Base-by-base conservation (phyloP, 2,329 filamentous ascomycete genomes). In the Bipolaris sorokiniana region DNA sequence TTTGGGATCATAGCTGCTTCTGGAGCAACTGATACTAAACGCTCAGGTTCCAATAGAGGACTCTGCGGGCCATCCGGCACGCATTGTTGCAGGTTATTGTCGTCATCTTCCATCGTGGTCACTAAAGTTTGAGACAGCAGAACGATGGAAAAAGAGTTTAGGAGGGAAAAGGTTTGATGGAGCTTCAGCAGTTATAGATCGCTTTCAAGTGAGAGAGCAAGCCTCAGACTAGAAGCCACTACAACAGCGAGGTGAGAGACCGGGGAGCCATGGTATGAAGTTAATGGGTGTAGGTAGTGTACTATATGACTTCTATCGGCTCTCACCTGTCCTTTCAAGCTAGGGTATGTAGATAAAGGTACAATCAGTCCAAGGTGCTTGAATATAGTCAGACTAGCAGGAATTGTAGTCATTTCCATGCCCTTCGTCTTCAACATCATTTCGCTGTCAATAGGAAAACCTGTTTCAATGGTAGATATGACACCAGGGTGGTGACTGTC, bases 401-500 rank as follows among this genome's bases (percentile, higher is more conserved):
- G n/a, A 7, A 44, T 78, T 51, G 78, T 80, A 9, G 79, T 79
- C 0, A 76, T 76, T 1, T 71, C 80, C 3, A 81, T 82, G 78
- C 69, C 80, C 1, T 80, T 80, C 62, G 50, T 69, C 13, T 74
- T 72, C 67, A 70, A 73, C 48, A 65, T 66, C 60, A 72, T 72
- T 62, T 73, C 47, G 69, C 64, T 16, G 2, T 48, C 15, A 9
- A 15, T 15, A 33, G 23, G 7, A 13, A 18, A n/a, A 7, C 7
- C n/a, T 7, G 4, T 26, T 67, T 15, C 51, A 6, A 15, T 6
- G 5, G 5, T n/a, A 41, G 20, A 16, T 6, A 37, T 16, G 34
- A n/a, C 9, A 10, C 59, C 11, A 53, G 62, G 48, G 51, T 61
- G 1, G 60, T 31, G 37, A 28, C 26, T 28, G 26, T 10, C 7